Evolutionary conservation across 2,329 filamentous ascomycete genomes (phyloP).

Genomic region (Leptographium radiaticola): DNA sequence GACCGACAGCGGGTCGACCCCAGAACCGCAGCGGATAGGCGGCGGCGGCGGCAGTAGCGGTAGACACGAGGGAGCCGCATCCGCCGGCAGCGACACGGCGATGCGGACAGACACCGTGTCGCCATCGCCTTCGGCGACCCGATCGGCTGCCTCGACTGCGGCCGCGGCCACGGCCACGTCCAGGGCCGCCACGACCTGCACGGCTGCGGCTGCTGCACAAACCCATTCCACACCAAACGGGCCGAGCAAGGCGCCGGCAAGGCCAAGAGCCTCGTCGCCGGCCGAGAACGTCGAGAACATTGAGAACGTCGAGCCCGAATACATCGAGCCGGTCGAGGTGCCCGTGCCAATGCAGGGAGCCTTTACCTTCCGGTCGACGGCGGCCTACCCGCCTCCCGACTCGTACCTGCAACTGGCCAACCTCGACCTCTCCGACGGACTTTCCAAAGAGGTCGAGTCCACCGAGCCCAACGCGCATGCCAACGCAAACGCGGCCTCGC

Average conservation of each 20-base stretch:
- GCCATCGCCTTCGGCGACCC: constrained; percentile 6
- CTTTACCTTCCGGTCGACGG: constrained; percentile 58
- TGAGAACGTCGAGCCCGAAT: constrained; percentile 7
- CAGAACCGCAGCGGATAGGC: constrained; percentile 27
- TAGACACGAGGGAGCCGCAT: constrained; percentile 9
- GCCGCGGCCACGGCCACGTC: background rate
- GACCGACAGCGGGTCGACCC: constrained; percentile 44
- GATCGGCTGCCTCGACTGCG: background rate
- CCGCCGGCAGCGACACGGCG: constrained; percentile 18
- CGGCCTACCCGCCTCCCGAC: constrained; percentile 41
- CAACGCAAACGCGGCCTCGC: background rate
- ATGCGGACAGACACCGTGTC: constrained; percentile 24
- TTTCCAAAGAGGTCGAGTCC: constrained; percentile 12
- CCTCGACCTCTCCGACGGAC: constrained; percentile 42
- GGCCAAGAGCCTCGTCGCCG: background rate
- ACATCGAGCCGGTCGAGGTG: constrained; percentile 18
- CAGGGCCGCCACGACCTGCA: background rate
- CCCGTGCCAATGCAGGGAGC: constrained; percentile 42
- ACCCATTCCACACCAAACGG: background rate
- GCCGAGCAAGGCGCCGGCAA: constrained; percentile 2
- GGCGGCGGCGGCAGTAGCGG: constrained; percentile 20
- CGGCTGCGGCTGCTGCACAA: background rate
- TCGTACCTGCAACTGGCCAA: constrained; percentile 48
- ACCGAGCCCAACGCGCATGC: background rate
- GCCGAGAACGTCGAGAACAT: constrained; percentile 8